Evolutionary conservation across 805 yeast species (phyloP), one percentile per base, ranked within the genome.

Genomic region (Nakazawaea anatomiae): DNA sequence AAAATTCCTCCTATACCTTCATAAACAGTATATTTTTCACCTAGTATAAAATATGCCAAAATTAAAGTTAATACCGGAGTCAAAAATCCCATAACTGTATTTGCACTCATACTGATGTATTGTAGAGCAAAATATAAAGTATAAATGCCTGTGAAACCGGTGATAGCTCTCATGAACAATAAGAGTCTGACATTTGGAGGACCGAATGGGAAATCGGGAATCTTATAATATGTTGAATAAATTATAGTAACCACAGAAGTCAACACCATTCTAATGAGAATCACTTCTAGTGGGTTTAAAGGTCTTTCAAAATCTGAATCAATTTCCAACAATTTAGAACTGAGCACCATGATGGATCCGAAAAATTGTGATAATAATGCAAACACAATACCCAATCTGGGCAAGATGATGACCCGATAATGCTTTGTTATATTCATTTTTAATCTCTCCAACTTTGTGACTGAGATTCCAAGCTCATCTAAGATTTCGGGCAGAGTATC

Each of bases 1-100:
- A 68, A 43, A 1, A 69, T 8, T 5, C 71, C 66, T 44, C 76
- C 71, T 2, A 64, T 54, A 2, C 65, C 77, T 57, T 74, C 77
- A 7, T 70, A 49, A 5, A 68, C 29, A 4, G 75, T 67, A 57
- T 74, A 74, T 9, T 66, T 56, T 55, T 74, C 78, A 48, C 64
- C 65, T 34, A 74, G 55, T 2, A 70, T 51, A 11, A 68, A 53
- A 68, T 68, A 72, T 1, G 77, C 77, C 42, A 72, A 59, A 45
- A 73, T 67, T 4, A 74, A 71, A 4, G 78, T 73, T 25, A 73
- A 69, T 67, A 73, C 69, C 1, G 78, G 78, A 6, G 68, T 66
- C 53, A 74, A 60, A 49, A 73, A 74, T 5, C 76, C 70, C 52
- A 74, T 71, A 41, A 75, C 72, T 6, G 73, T 75, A 1, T 76